A percentile compares a stretch with the other conserved stretches of the same genome.
Evolutionary conservation across 176 grass and related monocot genomes (phyloP).

Genomic region (Carex pumila): DNA sequence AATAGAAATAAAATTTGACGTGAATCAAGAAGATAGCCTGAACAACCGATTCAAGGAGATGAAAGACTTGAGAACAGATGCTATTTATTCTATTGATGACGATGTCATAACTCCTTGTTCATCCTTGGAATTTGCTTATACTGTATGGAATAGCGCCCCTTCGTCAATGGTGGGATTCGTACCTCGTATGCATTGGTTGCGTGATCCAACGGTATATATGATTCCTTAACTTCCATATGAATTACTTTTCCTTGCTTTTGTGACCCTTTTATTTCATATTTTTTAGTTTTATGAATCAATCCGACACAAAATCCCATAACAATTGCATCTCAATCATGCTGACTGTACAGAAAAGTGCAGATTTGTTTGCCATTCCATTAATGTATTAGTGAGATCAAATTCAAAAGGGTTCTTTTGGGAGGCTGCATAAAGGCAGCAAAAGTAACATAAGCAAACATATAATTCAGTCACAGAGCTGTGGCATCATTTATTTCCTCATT

Average conservation of each 20-base stretch:
- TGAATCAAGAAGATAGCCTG: constrained; percentile 58
- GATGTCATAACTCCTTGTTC: constrained; percentile 76
- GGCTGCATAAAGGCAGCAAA: background rate
- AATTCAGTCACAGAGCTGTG: background rate
- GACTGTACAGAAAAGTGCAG: background rate
- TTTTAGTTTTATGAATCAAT: background rate
- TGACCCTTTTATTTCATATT: background rate
- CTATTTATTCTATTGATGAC: constrained; percentile 91
- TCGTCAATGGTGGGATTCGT: constrained; percentile 81
- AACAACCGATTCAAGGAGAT: constrained; percentile 90
- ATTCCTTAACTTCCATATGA: background rate
- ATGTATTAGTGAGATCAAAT: constrained; percentile 1
- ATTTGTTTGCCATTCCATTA: background rate
- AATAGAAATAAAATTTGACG: constrained; percentile 40
- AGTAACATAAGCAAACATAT: background rate
- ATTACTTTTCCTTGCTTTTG: background rate
- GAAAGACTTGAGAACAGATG: constrained; percentile 39
- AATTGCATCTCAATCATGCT: background rate
- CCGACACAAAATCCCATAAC: background rate
- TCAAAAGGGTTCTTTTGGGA: background rate
- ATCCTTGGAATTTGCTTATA: constrained; percentile 60
- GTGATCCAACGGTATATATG: constrained; percentile 20
- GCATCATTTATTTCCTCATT: background rate
- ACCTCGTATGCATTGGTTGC: constrained; percentile 71
- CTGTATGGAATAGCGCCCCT: constrained; percentile 57